Percentiles rank a stretch among this genome's conserved stretches.
These are phyloP conservation scores for Lepiota subincarnata DNA, from an alignment of 768 basidiomycete species.

Conservation along the genomic window DNA sequence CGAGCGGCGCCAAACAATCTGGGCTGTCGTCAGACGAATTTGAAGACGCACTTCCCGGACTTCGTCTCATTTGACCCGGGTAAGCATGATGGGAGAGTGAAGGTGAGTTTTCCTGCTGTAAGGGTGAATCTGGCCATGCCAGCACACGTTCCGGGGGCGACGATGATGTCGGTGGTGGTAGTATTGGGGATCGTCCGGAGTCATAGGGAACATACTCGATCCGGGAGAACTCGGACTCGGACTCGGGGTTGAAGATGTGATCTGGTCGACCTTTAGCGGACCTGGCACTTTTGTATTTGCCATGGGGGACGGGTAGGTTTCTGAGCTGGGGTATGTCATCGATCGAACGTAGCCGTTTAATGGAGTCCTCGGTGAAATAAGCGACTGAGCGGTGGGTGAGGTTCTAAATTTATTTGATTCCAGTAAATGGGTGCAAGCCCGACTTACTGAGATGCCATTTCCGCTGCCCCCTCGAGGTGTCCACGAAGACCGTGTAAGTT, in stretches of 20 bases:
- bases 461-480: constrained; percentile 59
- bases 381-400: constrained; percentile 47
- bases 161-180: constrained; percentile 18
- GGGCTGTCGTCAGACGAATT: constrained; percentile 26
- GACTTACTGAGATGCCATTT: constrained; percentile 80
- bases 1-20: constrained; percentile 54
- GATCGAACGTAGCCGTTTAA: constrained; percentile 55
- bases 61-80: constrained; percentile 17
- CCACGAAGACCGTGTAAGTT: constrained; percentile 76
- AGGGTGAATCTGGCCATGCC: constrained; percentile 17
- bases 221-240: constrained; percentile 33
- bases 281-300: constrained; percentile 69
- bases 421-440: constrained; percentile 18
- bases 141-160: constrained; percentile 16
- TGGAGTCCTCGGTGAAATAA: constrained; percentile 72
- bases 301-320: constrained; percentile 54
- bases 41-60: constrained; percentile 25
- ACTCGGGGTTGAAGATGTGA: constrained; percentile 43
- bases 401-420: neutral
- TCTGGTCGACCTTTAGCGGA: constrained; percentile 55
- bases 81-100: constrained; percentile 1
- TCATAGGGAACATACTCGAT: constrained; percentile 45
- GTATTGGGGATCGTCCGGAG: constrained; percentile 21
- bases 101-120: constrained; percentile 13
- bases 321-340: constrained; percentile 56